Evolutionary conservation across 345 rosid genomes (phyloP).

Genomic region (Eucalyptus erythrocorys): DNA sequence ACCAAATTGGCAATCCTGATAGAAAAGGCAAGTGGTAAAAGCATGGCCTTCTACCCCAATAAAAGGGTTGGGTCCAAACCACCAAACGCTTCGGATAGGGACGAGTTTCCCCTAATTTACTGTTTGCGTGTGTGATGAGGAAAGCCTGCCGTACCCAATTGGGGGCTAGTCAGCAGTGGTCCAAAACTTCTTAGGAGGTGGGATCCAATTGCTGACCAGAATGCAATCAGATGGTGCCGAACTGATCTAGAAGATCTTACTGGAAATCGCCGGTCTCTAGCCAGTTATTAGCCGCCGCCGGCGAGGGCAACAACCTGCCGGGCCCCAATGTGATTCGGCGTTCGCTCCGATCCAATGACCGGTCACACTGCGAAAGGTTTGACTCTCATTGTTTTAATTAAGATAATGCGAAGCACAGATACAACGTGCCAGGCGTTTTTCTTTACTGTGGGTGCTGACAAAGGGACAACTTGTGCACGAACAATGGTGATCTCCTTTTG

Average conservation of each 20-base stretch:
- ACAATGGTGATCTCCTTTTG: neutral
- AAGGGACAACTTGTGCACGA: neutral
- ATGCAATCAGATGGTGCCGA: neutral
- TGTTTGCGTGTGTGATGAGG: neutral
- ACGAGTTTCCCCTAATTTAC: neutral
- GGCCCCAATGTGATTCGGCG: neutral
- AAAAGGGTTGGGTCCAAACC: neutral
- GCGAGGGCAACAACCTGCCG: neutral
- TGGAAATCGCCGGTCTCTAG: neutral
- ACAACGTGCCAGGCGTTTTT: neutral
- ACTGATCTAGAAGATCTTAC: neutral
- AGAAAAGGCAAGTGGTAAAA: neutral
- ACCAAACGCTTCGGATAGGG: neutral
- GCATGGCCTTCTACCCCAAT: neutral
- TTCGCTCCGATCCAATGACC: neutral
- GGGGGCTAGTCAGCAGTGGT: neutral
- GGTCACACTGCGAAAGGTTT: neutral
- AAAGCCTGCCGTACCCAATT: neutral
- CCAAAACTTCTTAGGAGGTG: neutral
- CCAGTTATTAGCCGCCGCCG: neutral
- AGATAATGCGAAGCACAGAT: neutral
- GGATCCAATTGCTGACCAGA: neutral
- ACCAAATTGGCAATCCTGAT: neutral
- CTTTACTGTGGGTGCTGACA: neutral
- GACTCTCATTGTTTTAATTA: neutral